Percentiles rank a stretch among this genome's conserved stretches.
These are phyloP conservation scores for Colletotrichum sp. DNA, from an alignment of 2,329 filamentous ascomycete species.

Conservation along the genomic window DNA sequence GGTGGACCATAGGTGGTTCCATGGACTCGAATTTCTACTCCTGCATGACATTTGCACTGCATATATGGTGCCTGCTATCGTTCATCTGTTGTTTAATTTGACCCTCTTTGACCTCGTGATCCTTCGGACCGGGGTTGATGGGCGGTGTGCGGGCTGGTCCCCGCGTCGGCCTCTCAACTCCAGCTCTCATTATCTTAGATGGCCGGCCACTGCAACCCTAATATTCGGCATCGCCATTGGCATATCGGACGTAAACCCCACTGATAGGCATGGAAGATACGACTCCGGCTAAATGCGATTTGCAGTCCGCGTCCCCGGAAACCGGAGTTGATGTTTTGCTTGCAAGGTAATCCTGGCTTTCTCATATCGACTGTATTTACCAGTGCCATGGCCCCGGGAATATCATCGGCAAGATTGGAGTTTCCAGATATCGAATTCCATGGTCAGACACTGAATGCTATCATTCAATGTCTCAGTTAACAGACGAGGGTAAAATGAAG, in stretches of 20 bases:
- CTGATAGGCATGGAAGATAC: background rate
- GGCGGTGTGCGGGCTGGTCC: background rate
- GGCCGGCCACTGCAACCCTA: background rate
- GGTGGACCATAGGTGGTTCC: background rate
- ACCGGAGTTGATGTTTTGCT: background rate
- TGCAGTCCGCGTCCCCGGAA: background rate
- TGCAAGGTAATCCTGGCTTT: background rate
- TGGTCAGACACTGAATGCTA: background rate
- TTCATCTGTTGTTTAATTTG: background rate
- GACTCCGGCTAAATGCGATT: background rate
- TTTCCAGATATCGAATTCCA: background rate
- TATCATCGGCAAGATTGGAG: background rate
- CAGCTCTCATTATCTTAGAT: background rate
- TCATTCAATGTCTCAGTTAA: background rate
- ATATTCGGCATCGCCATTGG: background rate
- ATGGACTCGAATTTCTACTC: background rate
- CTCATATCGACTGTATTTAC: background rate
- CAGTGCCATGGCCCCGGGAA: background rate
- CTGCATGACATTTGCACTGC: background rate
- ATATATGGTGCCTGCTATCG: background rate
- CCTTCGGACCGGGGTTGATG: background rate
- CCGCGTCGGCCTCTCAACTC: background rate
- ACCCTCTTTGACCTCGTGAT: background rate
- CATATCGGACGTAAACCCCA: background rate
- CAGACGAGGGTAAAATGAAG: background rate